Conservation (phyloP, 2,329 filamentous ascomycete species). For the Xylaria sp. region DNA sequence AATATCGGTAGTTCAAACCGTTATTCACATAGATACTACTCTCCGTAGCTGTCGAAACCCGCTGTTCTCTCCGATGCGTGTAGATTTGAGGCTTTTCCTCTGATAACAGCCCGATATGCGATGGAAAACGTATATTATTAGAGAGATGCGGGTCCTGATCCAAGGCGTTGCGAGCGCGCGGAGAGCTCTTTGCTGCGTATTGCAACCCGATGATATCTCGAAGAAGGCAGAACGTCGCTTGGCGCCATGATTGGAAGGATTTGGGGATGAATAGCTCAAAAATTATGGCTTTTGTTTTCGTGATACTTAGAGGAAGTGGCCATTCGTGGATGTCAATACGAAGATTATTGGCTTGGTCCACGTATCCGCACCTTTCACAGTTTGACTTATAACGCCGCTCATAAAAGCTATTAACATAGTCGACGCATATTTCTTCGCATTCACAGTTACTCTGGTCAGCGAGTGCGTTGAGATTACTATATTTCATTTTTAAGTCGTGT, state of each 20-base stretch:
- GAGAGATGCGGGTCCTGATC: constrained; percentile 14
- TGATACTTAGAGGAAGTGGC: constrained; percentile 10
- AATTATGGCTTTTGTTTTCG: constrained; percentile 13
- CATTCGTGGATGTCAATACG: constrained; percentile 13
- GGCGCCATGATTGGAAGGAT: constrained; percentile 19
- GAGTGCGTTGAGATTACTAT: neutral
- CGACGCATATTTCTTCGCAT: neutral
- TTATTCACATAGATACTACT: constrained; percentile 56
- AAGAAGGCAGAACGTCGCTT: constrained; percentile 17
- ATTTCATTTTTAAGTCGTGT: neutral
- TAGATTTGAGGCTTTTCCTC: constrained; percentile 30
- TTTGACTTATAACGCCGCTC: neutral
- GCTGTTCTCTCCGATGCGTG: constrained; percentile 32
- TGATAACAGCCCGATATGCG: constrained; percentile 27
- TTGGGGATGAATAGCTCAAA: constrained; percentile 14
- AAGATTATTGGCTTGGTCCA: neutral
- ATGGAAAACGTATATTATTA: neutral
- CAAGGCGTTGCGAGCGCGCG: neutral
- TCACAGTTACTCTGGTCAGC: neutral
- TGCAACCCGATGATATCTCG: constrained; percentile 7
- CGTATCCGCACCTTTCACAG: constrained; percentile 9
- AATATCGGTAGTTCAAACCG: constrained; percentile 32
- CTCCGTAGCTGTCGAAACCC: constrained; percentile 36
- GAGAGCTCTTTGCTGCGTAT: neutral
- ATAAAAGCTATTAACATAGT: neutral